These are phyloP conservation scores for Chalciporus pseudorubinellus DNA, from an alignment of 768 basidiomycete species.

Conservation along the genomic window DNA sequence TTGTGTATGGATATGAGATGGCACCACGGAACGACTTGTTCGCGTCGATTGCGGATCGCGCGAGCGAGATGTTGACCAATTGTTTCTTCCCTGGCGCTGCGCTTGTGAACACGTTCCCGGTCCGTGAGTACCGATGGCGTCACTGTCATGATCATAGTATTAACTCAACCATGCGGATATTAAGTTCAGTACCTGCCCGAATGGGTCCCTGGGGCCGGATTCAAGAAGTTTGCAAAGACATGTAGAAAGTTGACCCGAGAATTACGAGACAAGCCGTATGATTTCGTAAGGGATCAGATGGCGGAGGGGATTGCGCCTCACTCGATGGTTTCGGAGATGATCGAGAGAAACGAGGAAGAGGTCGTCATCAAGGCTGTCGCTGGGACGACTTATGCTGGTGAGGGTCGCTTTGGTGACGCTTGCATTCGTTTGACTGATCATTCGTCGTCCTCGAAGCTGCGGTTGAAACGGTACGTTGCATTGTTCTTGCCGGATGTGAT, in stretches of 20 bases:
- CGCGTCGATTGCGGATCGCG: constrained; percentile 29
- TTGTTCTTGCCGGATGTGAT: neutral
- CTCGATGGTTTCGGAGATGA: constrained; percentile 23
- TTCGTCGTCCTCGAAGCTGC: constrained; percentile 9
- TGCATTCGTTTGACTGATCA: neutral
- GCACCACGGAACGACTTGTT: constrained; percentile 29
- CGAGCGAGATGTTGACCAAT: constrained; percentile 29
- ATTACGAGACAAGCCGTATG: constrained; percentile 14
- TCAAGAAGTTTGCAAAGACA: constrained; percentile 21
- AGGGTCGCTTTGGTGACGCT: neutral
- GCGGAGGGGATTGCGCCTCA: constrained; percentile 16
- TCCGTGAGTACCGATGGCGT: constrained; percentile 16
- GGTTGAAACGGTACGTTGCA: constrained; percentile 22
- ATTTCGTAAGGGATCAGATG: constrained; percentile 21
- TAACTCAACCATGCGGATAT: no score
- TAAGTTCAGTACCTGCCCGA: constrained; percentile 27
- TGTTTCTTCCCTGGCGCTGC: constrained; percentile 30
- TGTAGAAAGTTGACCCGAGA: constrained; percentile 20
- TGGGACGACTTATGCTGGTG: constrained; percentile 32
- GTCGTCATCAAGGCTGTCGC: constrained; percentile 28
- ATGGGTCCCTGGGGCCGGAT: constrained; percentile 32
- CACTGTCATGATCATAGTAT: no score
- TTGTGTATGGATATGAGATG: constrained; percentile 37
- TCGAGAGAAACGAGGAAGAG: constrained; percentile 27
- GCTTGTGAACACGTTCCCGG: constrained; percentile 32